phyloP scores from a whole-genome alignment of 495 filamentous ascomycete species.

The Lepidopterella palustris region DNA sequence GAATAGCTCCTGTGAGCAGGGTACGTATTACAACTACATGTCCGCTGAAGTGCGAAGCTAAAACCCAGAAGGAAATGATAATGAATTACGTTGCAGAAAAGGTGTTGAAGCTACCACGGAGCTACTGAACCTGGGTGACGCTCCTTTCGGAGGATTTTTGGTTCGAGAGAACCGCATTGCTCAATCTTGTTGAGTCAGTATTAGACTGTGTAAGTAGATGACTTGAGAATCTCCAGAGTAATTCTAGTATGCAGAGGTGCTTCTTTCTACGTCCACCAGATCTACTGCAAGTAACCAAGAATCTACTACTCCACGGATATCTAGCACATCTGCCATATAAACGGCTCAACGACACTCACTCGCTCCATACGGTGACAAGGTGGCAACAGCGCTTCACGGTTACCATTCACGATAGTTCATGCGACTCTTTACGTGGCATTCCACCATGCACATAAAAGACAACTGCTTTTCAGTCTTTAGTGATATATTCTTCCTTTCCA shows the following conservation, averaged over 20 bases:
- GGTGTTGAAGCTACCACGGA: conserved; percentile 53
- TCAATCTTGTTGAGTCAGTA: background rate
- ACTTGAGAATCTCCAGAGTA: no score
- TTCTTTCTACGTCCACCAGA: no score
- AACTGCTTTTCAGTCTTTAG: background rate
- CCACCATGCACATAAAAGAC: background rate
- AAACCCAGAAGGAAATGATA: conserved; percentile 58
- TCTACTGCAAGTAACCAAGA: no score
- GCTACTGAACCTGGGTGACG: conserved; percentile 38
- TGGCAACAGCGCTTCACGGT: background rate
- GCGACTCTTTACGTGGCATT: background rate
- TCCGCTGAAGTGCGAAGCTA: background rate
- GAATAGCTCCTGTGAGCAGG: conserved; percentile 67
- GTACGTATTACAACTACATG: conserved; percentile 24
- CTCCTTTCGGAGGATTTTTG: background rate
- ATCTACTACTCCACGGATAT: no score
- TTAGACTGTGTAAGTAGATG: no score
- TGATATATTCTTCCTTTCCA: background rate
- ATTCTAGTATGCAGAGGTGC: no score
- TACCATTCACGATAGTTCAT: background rate
- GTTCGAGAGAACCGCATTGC: background rate
- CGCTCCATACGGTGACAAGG: background rate
- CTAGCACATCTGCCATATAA: no score
- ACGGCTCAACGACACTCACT: no score
- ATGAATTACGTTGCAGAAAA: conserved; percentile 73